phyloP scores from a whole-genome alignment of 345 rosid species.

The Aquilaria yunnanensis region DNA sequence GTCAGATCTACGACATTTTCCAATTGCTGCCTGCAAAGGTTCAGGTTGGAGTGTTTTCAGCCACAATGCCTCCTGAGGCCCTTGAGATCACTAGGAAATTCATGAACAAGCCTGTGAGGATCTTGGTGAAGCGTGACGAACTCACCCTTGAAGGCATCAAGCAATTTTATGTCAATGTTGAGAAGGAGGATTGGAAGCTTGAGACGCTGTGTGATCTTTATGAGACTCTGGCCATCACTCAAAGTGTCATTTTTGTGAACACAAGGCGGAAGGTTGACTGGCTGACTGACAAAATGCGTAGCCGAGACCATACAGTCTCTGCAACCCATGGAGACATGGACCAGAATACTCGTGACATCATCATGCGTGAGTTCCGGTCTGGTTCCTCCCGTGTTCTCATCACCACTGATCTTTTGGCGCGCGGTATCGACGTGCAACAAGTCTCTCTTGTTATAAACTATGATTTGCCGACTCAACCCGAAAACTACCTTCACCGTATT shows the following conservation, averaged over 20 bases:
- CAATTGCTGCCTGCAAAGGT: constrained; percentile 69
- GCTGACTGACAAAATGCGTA: constrained; percentile 77
- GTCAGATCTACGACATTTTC: constrained; percentile 78
- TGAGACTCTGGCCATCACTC: constrained; percentile 82
- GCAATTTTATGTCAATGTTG: constrained; percentile 73
- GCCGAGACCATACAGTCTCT: constrained; percentile 86
- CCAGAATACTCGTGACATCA: constrained; percentile 81
- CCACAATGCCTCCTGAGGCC: constrained; percentile 93
- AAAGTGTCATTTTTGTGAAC: constrained; percentile 86
- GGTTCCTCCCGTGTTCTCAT: constrained; percentile 91
- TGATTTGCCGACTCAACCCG: constrained; percentile 86
- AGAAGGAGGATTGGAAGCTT: constrained; percentile 83
- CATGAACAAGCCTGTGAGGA: constrained; percentile 84
- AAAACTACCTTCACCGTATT: constrained; percentile 81
- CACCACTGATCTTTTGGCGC: constrained; percentile 77
- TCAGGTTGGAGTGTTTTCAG: constrained; percentile 88
- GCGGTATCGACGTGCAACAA: constrained; percentile 92
- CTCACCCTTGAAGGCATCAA: constrained; percentile 92
- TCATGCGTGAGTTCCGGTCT: constrained; percentile 81
- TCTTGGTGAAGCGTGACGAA: constrained; percentile 81
- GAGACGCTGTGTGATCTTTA: constrained; percentile 81
- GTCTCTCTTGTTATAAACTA: constrained; percentile 84
- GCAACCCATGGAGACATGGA: constrained; percentile 97
- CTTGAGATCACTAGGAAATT: constrained; percentile 88
- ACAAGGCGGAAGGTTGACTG: constrained; percentile 92